Evolutionary conservation across 2,329 filamentous ascomycete species (phyloP).

Genomic region (Aspergillus luchuensis): DNA sequence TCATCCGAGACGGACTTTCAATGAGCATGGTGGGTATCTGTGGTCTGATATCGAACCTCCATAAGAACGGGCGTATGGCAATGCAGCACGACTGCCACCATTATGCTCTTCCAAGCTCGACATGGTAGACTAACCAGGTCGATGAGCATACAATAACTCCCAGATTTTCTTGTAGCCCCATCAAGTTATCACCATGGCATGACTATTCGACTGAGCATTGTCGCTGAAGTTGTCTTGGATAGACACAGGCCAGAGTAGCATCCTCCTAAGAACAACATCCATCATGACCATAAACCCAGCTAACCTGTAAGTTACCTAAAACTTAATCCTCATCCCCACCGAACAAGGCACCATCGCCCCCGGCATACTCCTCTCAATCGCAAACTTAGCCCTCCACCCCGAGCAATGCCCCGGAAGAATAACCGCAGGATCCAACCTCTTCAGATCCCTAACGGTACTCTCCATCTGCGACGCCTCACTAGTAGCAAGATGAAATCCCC

Average conservation of each 20-base stretch:
- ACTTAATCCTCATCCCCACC: conserved; percentile 49
- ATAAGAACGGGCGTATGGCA: neutral
- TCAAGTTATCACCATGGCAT: neutral
- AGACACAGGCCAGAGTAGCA: too few relatives aligned
- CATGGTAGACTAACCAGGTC: neutral
- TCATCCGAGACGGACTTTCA: too few relatives aligned
- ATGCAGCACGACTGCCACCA: neutral
- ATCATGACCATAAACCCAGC: too few relatives aligned
- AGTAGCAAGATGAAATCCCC: conserved; percentile 57
- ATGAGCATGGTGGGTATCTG: neutral
- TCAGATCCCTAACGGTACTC: conserved; percentile 52
- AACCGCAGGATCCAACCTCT: conserved; percentile 50
- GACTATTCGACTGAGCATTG: neutral
- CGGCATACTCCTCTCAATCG: conserved; percentile 55
- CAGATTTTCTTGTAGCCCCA: too few relatives aligned
- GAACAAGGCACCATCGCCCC: conserved; percentile 54
- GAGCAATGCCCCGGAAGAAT: conserved; percentile 59
- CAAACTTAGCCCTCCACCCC: conserved; percentile 58
- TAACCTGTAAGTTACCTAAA: conserved; percentile 23
- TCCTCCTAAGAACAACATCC: too few relatives aligned
- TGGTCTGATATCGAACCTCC: neutral
- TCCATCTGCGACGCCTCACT: conserved; percentile 48
- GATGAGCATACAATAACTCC: neutral
- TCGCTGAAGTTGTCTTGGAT: too few relatives aligned
- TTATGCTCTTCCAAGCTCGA: neutral